phyloP scores from a whole-genome alignment of 2,329 filamentous ascomycete genomes.

The Aspergillus sp. region DNA sequence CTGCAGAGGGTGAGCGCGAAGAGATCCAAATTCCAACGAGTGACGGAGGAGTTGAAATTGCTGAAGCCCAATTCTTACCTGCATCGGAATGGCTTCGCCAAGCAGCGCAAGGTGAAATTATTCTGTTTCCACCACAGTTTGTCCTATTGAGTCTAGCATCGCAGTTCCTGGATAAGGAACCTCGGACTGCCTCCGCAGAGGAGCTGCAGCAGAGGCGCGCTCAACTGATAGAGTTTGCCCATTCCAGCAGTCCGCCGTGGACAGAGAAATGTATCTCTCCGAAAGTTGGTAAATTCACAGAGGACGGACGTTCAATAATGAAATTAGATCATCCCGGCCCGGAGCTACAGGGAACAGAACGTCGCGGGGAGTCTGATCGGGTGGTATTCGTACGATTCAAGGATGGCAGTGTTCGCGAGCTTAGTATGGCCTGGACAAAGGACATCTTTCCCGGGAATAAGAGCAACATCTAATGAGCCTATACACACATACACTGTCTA shows the following conservation, averaged over 20 bases:
- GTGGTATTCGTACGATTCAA: conserved; percentile 58
- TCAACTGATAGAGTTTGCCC: conserved; percentile 50
- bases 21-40: conserved; percentile 67
- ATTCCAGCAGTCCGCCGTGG: conserved; percentile 47
- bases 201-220: conserved; percentile 41
- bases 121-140: conserved; percentile 88
- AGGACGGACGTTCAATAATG: conserved; percentile 54
- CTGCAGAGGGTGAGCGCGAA: conserved; percentile 49
- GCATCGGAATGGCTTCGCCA: conserved; percentile 67
- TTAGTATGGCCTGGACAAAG: conserved; percentile 52
- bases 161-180: conserved; percentile 47
- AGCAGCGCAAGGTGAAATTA: conserved; percentile 65
- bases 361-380: conserved; percentile 54
- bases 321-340: conserved; percentile 55
- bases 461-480: conserved; percentile 29
- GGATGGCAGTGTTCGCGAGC: conserved; percentile 56
- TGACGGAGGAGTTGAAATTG: conserved; percentile 70
- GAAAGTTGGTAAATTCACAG: conserved; percentile 35
- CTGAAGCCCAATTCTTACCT: conserved; percentile 74
- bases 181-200: conserved; percentile 23
- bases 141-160: conserved; percentile 56
- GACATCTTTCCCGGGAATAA: conserved; percentile 46
- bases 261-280: conserved; percentile 50
- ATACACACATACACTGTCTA: neutral
- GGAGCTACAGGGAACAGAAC: conserved; percentile 52